These are phyloP conservation scores for Eimeria maxima DNA, from an alignment of 169 alveolate species.

Conservation along the genomic window DNA sequence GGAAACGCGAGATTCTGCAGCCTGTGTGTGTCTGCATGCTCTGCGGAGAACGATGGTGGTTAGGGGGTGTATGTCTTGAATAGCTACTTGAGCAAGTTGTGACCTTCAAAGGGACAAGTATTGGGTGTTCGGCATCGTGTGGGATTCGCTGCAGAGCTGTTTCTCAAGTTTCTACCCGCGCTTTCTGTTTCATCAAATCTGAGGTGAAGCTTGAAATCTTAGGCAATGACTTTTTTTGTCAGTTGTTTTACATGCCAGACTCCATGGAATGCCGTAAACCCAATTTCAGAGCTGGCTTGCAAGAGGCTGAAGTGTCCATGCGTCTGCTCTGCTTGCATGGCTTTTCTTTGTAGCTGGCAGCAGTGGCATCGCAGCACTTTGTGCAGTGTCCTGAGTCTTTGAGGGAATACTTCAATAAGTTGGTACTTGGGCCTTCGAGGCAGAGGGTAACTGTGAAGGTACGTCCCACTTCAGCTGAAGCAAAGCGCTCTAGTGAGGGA, in stretches of 20 bases:
- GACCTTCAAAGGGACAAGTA: too few species aligned
- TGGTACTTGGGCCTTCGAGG: neutral
- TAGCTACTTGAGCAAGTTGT: too few species aligned
- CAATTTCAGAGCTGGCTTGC: neutral
- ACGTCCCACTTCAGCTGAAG: neutral
- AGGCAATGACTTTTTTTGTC: too few species aligned
- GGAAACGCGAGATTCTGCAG: neutral
- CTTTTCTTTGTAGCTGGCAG: neutral
- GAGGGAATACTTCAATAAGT: neutral
- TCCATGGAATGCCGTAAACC: neutral
- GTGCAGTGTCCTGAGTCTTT: slow-evolving; percentile 14
- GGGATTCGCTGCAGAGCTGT: slow-evolving; percentile 13
- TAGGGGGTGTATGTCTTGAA: neutral
- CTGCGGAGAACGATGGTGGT: neutral
- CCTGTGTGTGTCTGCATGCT: neutral
- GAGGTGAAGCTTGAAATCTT: slow-evolving; percentile 27
- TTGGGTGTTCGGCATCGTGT: too few species aligned
- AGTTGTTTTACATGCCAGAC: too few species aligned
- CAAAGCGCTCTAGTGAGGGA: neutral
- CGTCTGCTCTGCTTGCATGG: neutral
- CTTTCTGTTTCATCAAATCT: slow-evolving; percentile 69
- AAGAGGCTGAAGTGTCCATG: neutral
- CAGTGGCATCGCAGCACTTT: slow-evolving; percentile 6
- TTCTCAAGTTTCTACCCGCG: slow-evolving; percentile 59
- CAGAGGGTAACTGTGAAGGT: slow-evolving; percentile 51